Evolutionary conservation across 768 basidiomycete genomes (phyloP).

Genomic region (Cyclocybe aegerita): DNA sequence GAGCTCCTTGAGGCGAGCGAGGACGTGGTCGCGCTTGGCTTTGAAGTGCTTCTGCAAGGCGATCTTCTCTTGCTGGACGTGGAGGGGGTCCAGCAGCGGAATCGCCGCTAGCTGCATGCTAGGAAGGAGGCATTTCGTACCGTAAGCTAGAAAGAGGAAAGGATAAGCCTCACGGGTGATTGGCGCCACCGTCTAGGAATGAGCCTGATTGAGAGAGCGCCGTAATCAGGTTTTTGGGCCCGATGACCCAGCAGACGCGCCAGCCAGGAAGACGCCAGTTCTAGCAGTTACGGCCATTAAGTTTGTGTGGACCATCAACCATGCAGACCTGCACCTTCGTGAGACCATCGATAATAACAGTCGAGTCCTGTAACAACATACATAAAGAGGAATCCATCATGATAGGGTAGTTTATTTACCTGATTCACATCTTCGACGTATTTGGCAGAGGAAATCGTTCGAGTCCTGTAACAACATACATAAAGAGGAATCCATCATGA

Average conservation of each 20-base stretch:
- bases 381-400: neutral
- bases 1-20: conserved; percentile 75
- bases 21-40: conserved; percentile 86
- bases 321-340: conserved; percentile 61
- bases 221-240: conserved; percentile 84
- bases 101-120: conserved; percentile 89
- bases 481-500: neutral
- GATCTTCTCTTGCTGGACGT: conserved; percentile 72
- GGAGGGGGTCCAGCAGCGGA: conserved; percentile 71
- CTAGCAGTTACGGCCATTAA: conserved; percentile 34
- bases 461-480: conserved; percentile 51
- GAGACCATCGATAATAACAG: conserved; percentile 87
- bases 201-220: conserved; percentile 93
- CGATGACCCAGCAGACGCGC: conserved; percentile 92
- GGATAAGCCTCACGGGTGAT: conserved; percentile 69
- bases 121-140: neutral
- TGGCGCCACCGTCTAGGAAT: conserved; percentile 93
- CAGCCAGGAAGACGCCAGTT: conserved; percentile 96
- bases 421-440: conserved; percentile 87
- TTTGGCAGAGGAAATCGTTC: no score
- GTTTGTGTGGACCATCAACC: neutral
- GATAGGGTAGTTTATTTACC: conserved; percentile 29
- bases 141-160: neutral
- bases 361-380: conserved; percentile 53
- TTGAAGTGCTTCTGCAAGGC: conserved; percentile 92